phyloP scores from a whole-genome alignment of 2,329 filamentous ascomycete genomes.

The Xenosphaeropsis pyriputrescens region DNA sequence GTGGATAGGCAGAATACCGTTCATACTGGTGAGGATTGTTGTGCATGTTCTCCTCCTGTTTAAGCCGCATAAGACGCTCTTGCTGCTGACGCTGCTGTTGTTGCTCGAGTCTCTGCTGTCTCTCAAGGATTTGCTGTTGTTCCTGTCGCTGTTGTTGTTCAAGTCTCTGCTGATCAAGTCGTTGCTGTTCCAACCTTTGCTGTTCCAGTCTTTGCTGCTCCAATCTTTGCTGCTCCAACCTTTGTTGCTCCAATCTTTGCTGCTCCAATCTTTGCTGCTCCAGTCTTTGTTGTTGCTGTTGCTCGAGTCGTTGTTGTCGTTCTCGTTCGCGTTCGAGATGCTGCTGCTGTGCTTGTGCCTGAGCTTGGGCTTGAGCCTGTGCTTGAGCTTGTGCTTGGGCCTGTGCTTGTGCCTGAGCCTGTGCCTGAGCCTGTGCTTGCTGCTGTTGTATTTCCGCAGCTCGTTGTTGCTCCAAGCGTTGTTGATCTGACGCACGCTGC shows the following conservation, averaged over 20 bases:
- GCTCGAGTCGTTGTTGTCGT: background rate
- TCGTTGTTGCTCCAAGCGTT: slow-evolving; percentile 6
- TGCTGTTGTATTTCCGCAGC: slow-evolving; percentile 7
- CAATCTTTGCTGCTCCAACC: background rate
- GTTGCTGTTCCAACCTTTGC: background rate
- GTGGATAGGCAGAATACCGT: slow-evolving; percentile 10
- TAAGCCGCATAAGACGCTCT: slow-evolving; percentile 3
- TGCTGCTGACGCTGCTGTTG: slow-evolving; percentile 5
- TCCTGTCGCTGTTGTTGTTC: slow-evolving; percentile 3
- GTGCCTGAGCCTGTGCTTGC: slow-evolving; percentile 1
- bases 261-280: background rate
- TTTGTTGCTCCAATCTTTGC: slow-evolving; percentile 2
- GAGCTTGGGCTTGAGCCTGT: background rate
- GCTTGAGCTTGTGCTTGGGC: slow-evolving; percentile 16
- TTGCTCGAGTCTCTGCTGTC: slow-evolving; percentile 4
- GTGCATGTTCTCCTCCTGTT: slow-evolving; percentile 15
- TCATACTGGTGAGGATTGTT: slow-evolving; percentile 20
- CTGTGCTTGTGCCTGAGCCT: slow-evolving; percentile 7
- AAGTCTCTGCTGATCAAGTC: slow-evolving; percentile 1
- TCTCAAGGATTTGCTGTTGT: background rate
- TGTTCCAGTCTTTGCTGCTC: slow-evolving; percentile 1
- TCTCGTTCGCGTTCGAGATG: slow-evolving; percentile 4
- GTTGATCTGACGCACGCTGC: background rate
- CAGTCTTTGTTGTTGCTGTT: background rate
- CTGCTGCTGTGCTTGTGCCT: slow-evolving; percentile 6